Base-by-base conservation (phyloP, 352 stramenopile genomes). In the Phytophthora tentaculata region DNA sequence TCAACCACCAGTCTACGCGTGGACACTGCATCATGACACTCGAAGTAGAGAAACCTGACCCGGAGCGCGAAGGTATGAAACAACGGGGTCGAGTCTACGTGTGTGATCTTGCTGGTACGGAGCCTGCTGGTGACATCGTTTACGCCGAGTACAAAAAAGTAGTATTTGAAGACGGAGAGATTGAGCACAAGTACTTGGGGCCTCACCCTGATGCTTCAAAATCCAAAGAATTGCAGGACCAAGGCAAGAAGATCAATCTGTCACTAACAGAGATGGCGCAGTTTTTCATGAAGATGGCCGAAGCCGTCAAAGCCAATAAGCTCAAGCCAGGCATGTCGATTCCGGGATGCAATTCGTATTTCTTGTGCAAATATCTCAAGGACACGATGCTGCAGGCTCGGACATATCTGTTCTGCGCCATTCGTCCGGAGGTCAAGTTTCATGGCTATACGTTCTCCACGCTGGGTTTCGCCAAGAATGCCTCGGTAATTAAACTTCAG, bases 221-320 rank as follows among this genome's bases (percentile, higher is more conserved):
- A 75, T 98, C 92, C 22, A 98, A 98, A 78, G 89, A 98, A 53
- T 70, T 98, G 39, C 94, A 98, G 74, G 93, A 97, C 71, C 91
- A 98, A 64, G 94, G 94, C 52, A 98, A 98, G 84, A 98, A 98
- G 68, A 98, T 98, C 82, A 98, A 98, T 60, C 63, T 98, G 56
- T 98, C 91, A 23, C 78, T 98, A 22, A 97, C 92, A 10, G 94
- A 98, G 80, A 98, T 98, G 94, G 88, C 94, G 14, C 93, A 98
- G 70, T 98, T 98, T 71, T 98, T 98, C 79, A 98, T 98, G 91
- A 98, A 98, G 69, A 98, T 98, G 94, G 94, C 94, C 23, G 94
- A 98, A 53, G 91, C 92, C 47, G 88, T 97, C 45, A 95, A 97
- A 43, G 89, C 92, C 54, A 98, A 98, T 79, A 98, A 97, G 54